Evolutionary conservation across 495 filamentous ascomycete genomes (phyloP).

Genomic region (Aspergillus indologenus): DNA sequence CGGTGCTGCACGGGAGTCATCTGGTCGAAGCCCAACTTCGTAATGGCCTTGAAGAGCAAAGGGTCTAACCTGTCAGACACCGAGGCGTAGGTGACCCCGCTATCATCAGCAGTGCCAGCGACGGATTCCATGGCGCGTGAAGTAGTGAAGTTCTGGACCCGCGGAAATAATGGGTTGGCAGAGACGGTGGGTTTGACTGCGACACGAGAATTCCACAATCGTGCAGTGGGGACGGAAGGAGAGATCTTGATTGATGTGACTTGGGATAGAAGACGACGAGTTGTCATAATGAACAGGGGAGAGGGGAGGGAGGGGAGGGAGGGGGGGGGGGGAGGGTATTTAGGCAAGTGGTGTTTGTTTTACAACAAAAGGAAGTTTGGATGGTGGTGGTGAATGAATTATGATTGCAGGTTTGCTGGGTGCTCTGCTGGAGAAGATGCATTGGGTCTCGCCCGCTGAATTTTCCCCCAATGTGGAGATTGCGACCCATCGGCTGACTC

Average conservation of each 20-base stretch:
- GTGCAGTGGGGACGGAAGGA: background rate
- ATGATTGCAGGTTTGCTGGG: too few relatives aligned
- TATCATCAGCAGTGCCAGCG: too few relatives aligned
- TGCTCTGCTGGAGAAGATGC: too few relatives aligned
- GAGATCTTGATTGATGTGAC: background rate
- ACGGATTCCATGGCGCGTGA: background rate
- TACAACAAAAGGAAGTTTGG: too few relatives aligned
- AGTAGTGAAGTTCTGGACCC: background rate
- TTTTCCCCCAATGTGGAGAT: too few relatives aligned
- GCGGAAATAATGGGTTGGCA: background rate
- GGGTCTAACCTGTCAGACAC: conserved; percentile 49
- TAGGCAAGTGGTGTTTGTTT: background rate
- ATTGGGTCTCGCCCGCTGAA: too few relatives aligned
- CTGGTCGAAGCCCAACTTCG: conserved; percentile 41
- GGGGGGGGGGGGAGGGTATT: background rate
- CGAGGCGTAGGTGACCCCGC: conserved; percentile 28
- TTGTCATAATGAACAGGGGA: background rate
- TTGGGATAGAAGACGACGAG: background rate
- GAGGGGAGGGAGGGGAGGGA: background rate
- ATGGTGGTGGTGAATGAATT: too few relatives aligned
- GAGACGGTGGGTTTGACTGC: background rate
- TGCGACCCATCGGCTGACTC: too few relatives aligned
- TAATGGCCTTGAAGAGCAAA: conserved; percentile 43
- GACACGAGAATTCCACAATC: background rate
- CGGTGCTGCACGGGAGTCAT: conserved; percentile 59